These are phyloP conservation scores for Leucosporidium yakuticum DNA, from an alignment of 768 basidiomycete genomes.

Conservation along the genomic window DNA sequence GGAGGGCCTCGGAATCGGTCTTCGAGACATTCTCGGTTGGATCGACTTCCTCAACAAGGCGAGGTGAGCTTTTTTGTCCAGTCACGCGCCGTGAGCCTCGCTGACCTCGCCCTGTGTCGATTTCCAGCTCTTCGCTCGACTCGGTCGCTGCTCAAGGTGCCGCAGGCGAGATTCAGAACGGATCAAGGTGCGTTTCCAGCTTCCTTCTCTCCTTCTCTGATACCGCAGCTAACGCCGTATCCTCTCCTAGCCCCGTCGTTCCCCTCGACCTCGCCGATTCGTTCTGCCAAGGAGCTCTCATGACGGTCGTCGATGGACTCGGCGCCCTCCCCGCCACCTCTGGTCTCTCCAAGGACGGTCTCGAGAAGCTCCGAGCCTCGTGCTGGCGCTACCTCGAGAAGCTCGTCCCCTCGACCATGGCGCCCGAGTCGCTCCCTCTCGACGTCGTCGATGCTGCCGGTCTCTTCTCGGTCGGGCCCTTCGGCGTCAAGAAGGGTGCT, in stretches of 20 bases:
- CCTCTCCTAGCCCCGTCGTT: neutral
- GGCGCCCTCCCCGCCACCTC: constrained; percentile 39
- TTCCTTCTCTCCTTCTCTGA: no score
- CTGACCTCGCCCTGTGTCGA: neutral
- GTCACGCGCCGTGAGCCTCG: neutral
- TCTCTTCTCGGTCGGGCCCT: constrained; percentile 62
- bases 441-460: constrained; percentile 32
- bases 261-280: constrained; percentile 21
- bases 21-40: constrained; percentile 94
- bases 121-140: neutral
- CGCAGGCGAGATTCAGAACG: neutral
- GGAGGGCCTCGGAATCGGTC: constrained; percentile 55
- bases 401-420: constrained; percentile 36
- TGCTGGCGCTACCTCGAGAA: constrained; percentile 54
- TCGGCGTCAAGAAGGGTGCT: constrained; percentile 62
- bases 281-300: constrained; percentile 68
- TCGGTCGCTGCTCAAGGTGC: neutral
- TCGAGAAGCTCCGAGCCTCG: constrained; percentile 50
- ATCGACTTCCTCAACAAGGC: constrained; percentile 69
- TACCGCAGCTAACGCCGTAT: neutral
- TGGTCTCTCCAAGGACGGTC: constrained; percentile 53
- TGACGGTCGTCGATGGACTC: constrained; percentile 79
- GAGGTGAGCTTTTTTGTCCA: neutral
- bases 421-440: constrained; percentile 47
- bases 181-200: neutral